Conservation (phyloP, 1,284 basidiomycete species). For the Gymnopus androsaceus region DNA sequence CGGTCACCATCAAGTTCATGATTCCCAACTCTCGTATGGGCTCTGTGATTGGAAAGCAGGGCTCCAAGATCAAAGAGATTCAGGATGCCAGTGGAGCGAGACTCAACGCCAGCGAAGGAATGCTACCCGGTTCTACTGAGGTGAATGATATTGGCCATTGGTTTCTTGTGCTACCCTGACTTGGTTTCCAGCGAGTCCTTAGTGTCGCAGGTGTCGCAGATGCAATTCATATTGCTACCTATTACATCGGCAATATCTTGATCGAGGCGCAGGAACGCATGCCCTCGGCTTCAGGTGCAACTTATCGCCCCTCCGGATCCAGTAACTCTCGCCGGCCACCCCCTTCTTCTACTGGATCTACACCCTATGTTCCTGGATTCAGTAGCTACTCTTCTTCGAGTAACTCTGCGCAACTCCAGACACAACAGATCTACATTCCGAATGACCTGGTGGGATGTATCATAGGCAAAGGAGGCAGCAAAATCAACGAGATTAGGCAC, state of each 20-base stretch:
- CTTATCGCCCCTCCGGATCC: conserved; percentile 58
- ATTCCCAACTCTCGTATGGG: conserved; percentile 99
- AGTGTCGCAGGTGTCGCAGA: conserved; percentile 99
- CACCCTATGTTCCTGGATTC: conserved; percentile 69
- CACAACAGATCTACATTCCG: conserved; percentile 98
- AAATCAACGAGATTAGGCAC: conserved; percentile 98
- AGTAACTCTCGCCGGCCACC: conserved; percentile 49
- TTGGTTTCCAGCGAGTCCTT: conserved; percentile 74
- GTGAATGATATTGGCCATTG: conserved; percentile 40
- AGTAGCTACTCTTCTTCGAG: conserved; percentile 36
- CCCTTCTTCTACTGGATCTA: conserved; percentile 47
- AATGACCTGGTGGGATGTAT: conserved; percentile 98
- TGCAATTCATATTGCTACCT: conserved; percentile 98
- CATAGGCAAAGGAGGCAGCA: conserved; percentile 97
- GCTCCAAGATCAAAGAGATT: conserved; percentile 99
- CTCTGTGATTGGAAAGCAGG: conserved; percentile 96
- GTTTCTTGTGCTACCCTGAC: conserved; percentile 20
- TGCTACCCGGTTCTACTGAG: conserved; percentile 99
- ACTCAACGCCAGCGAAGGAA: conserved; percentile 95
- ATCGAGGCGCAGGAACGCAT: conserved; percentile 92
- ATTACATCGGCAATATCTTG: conserved; percentile 97
- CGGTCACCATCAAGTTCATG: conserved; percentile 99
- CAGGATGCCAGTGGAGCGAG: conserved; percentile 97
- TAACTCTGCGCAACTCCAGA: conserved; percentile 73
- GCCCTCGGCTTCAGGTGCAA: conserved; percentile 65